Base-by-base conservation (phyloP, 352 stramenopile species). In the Globisporangium splendens region DNA sequence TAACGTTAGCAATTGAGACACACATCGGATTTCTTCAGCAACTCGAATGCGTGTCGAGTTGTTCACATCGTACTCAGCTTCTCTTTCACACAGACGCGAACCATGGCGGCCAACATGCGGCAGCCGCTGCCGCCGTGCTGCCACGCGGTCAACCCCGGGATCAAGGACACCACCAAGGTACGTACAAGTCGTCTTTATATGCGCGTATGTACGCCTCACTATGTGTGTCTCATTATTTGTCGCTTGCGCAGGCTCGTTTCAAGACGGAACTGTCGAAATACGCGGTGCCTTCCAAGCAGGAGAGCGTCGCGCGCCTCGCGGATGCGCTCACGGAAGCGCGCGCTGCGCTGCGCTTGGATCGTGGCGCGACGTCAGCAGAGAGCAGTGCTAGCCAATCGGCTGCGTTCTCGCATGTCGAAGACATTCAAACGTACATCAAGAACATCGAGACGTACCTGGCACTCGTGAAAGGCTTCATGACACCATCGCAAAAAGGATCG, bases 391-490 rank as follows among this genome's bases (percentile, higher is more conserved):
- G 50, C 35, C 24, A 31, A 31, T 56, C n/a, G 53, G 73, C 41
- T 38, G 50, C n/a, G n/a, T 72, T 72, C 50, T 47, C 49, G 17
- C 46, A 60, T 3, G 51, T 82, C 20, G 72, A 75, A 7, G 54
- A 69, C 21, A 66, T 79, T 28, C 52, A 73, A 12, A 24, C 24
- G 13, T 81, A 83, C 55, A 46, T 73, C n/a, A 43, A 69, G 48
- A 49, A 59, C 22, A 41, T 86, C 33, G 47, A 22, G 15, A 35
- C 70, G 50, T 90, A 90, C 51, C 33, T 88, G 58, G 69, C 80
- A 35, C 66, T 90, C 2, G 65, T 90, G 48, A 71, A 81, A 52
- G 80, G 80, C 6, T 90, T 88, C 67, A 63, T 22, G 5, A 28
- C 50, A 22, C 50, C 62, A 14, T 49, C 52, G 1, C 56, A 60